Base-by-base conservation (phyloP, 371 early-diverging fungal genomes). In the Rhizopus arrhizus region DNA sequence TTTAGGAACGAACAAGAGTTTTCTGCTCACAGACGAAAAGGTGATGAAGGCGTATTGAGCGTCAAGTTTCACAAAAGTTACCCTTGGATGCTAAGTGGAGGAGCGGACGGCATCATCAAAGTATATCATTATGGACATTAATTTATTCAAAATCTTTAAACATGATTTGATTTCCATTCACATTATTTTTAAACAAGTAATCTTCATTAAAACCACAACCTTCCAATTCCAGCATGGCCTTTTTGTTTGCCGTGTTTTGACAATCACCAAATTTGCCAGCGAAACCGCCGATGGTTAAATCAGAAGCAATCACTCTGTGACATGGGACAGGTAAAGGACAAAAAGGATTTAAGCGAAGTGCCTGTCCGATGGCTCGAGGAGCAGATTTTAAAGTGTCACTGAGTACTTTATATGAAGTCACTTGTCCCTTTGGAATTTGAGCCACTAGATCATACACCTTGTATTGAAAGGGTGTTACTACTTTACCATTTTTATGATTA, bases 291-390 rank as follows among this genome's bases (percentile, higher is more conserved):
- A 92, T 75, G 49, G 80, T 82, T 40, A 74, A 68, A 64, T 89
- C 81, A 0, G 85, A 69, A 5, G 89, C 80, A 61, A 93, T 70
- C 16, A 93, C 89, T 3, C 94, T 83, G 65, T 93, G 93, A 65
- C 94, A 93, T 0, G 94, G 93, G 0, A 93, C 80, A 13, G 91
- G 91, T 9, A 79, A 61, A 15, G 92, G 92, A 13, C 84, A 81
- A 62, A 90, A 91, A 0, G 94, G 92, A 65, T 93, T 93, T 46
- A 79, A 65, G 15, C 80, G 68, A 45, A 93, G 72, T 9, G 93
- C 93, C 35, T 88, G 86, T 0, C 93, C 94, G 0, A 93, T 91
- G 0, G 92, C 91, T 4, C 92, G 74, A 10, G 93, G 90, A 0
- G 71, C 67, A 0, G 86, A 79, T 35, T 74, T 62, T 22, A 93